Evolutionary conservation across 2,329 filamentous ascomycete species (phyloP), one percentile per base, ranked within the genome.

Genomic region (Bipolaris cookei): DNA sequence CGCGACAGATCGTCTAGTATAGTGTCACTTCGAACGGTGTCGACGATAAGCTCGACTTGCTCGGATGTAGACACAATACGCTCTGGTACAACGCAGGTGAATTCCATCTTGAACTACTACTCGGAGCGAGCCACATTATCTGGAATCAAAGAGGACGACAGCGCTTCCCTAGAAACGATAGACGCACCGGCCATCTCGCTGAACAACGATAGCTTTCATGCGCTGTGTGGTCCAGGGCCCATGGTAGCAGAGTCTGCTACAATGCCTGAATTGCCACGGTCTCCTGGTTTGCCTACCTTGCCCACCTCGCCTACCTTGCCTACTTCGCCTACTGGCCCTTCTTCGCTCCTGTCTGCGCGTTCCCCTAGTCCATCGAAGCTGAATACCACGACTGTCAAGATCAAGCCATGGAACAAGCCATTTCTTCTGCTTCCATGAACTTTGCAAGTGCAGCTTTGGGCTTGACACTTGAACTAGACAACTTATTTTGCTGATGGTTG

Each of bases 41-140:
- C 69, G 7, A 73, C 69, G n/a, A 65, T 66, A 42, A 69, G 67
- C 43, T 69, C 67, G 16, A 49, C 30, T 7, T 48, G 20, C 34
- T 73, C 70, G 1, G 73, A 76, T 32, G 48, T 70, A 6, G 69
- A 72, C 38, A 76, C 71, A 6, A 72, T 74, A 32, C 69, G 70
- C 11, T 59, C 64, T 4, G 68, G 68, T 5, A 62, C 56, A 25
- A 61, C 63, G n/a, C 65, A 66, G 3, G 61, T 69, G 6, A 67
- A 63, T n/a, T 75, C 72, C 0, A 70, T 75, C 6, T 53, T 72
- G 16, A 68, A 71, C 45, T 68, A 69, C 34, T 75, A 75, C 44
- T 61, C 64, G 0, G 72, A 75, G 21, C 71, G 69, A 13, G 65
- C 68, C 23, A 66, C 67, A 3, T 54, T 76, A 11, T 61, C 66